These are phyloP conservation scores for Boletus fagicola DNA, from an alignment of 768 basidiomycete species.

Conservation along the genomic window DNA sequence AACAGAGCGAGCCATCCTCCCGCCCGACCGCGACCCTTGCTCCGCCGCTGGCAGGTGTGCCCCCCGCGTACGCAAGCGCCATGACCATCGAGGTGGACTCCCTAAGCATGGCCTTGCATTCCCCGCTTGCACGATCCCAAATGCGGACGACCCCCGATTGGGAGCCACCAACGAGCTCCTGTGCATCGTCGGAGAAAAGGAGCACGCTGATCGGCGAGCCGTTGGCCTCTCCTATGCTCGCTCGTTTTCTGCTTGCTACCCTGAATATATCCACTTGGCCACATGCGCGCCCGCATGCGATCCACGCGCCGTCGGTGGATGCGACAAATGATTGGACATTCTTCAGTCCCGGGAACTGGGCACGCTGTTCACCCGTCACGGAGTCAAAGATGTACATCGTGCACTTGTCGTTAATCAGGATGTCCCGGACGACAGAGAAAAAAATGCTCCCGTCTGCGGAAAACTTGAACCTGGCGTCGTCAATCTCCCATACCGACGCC, in stretches of 20 bases:
- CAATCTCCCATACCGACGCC: not conserved
- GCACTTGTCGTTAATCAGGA: not conserved
- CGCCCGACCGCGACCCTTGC: constrained; percentile 15
- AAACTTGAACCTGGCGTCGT: constrained; percentile 1
- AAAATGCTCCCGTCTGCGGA: constrained; percentile 4
- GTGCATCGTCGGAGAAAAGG: constrained; percentile 18
- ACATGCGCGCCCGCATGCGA: constrained; percentile 1
- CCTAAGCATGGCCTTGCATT: constrained; percentile 6
- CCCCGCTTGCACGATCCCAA: too few species aligned
- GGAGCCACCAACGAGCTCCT: constrained; percentile 23
- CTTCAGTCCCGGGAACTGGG: not conserved
- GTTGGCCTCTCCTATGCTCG: not conserved
- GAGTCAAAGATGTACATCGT: not conserved
- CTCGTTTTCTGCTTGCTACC: not conserved
- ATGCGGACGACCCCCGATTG: constrained; percentile 12
- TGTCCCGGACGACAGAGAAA: not conserved
- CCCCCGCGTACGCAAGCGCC: constrained; percentile 10
- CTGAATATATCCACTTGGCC: constrained; percentile 3
- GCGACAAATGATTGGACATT: not conserved
- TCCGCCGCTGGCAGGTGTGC: not conserved
- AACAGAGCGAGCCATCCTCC: constrained; percentile 16
- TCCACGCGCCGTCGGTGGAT: constrained; percentile 1
- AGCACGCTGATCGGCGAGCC: constrained; percentile 1
- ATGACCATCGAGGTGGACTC: constrained; percentile 13
- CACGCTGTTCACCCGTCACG: not conserved